Percentiles rank a stretch among this genome's conserved stretches.
These are phyloP conservation scores for Pichia cactophila DNA, from an alignment of 1,139 yeast genomes.

Conservation along the genomic window DNA sequence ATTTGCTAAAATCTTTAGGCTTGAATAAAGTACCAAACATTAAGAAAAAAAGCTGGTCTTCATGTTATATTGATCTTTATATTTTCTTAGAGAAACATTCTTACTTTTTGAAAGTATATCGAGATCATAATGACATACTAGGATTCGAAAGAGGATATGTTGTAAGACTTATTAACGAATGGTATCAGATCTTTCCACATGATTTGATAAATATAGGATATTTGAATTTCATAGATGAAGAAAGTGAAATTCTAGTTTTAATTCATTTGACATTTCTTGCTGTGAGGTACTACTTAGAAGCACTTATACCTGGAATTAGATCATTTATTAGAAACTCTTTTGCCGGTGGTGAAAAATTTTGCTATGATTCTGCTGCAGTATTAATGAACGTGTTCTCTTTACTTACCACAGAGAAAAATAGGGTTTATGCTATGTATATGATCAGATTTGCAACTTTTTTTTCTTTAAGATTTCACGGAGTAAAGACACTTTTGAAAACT, in stretches of 20 bases:
- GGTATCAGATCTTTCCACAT: constrained; percentile 13
- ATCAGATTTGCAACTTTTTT: constrained; percentile 10
- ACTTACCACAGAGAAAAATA: constrained; percentile 1
- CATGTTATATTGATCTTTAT: constrained; percentile 6
- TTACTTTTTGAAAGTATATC: background rate
- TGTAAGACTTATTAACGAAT: constrained; percentile 11
- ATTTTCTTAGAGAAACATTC: constrained; percentile 8
- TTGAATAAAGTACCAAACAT: background rate
- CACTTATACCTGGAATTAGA: constrained; percentile 8
- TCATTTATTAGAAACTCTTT: constrained; percentile 11
- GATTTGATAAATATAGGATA: constrained; percentile 6
- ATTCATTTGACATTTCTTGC: constrained; percentile 9
- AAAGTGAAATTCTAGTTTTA: constrained; percentile 1
- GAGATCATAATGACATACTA: constrained; percentile 1
- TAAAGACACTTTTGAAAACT: background rate
- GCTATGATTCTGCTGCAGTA: background rate
- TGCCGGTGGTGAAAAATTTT: constrained; percentile 12
- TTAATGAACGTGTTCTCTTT: constrained; percentile 3
- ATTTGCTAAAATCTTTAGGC: background rate
- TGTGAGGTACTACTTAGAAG: constrained; percentile 5
- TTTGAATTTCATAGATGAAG: background rate
- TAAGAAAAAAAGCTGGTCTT: constrained; percentile 2
- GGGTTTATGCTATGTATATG: constrained; percentile 9
- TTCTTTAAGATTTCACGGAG: constrained; percentile 2
- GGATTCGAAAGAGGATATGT: constrained; percentile 11